These are phyloP conservation scores for Trichopus zeylanicus DNA, from an alignment of 116 monocot genomes.

Conservation along the genomic window DNA sequence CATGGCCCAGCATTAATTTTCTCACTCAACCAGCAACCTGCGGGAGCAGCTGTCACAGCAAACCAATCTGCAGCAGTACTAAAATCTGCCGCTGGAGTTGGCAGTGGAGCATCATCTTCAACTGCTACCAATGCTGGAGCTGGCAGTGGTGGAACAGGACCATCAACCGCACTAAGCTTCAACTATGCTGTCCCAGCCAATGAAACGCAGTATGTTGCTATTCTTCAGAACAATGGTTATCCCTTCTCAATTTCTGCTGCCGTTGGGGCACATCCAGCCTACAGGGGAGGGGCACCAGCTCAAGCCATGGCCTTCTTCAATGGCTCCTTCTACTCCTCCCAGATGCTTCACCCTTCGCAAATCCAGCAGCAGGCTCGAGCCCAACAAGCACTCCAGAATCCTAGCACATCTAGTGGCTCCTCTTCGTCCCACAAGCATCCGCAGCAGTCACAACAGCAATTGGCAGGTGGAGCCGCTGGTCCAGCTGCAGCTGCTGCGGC, in stretches of 20 bases:
- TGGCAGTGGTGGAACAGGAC: slow-evolving; percentile 3
- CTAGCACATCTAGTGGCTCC: slow-evolving; percentile 61
- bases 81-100: slow-evolving; percentile 12
- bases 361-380: slow-evolving; percentile 38
- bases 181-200: slow-evolving; percentile 42
- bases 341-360: slow-evolving; percentile 62
- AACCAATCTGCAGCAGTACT: slow-evolving; percentile 3
- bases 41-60: slow-evolving; percentile 11
- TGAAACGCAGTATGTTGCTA: slow-evolving; percentile 57
- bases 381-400: slow-evolving; percentile 50
- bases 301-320: slow-evolving; percentile 68
- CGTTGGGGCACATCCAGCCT: slow-evolving; percentile 27
- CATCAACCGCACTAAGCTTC: slow-evolving; percentile 33
- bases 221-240: slow-evolving; percentile 54
- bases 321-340: slow-evolving; percentile 63
- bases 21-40: slow-evolving; percentile 49
- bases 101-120: slow-evolving; percentile 12
- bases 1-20: slow-evolving; percentile 61
- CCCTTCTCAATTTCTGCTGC: slow-evolving; percentile 45
- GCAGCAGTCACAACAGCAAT: slow-evolving; percentile 21
- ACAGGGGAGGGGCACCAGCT: slow-evolving; percentile 25
- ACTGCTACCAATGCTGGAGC: slow-evolving; percentile 5
- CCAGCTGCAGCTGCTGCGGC: slow-evolving; percentile 4
- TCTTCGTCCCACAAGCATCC: slow-evolving; percentile 79
- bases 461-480: slow-evolving; percentile 6